Base-by-base conservation (phyloP, 2,329 filamentous ascomycete species). In the Mycocentrospora acerina region DNA sequence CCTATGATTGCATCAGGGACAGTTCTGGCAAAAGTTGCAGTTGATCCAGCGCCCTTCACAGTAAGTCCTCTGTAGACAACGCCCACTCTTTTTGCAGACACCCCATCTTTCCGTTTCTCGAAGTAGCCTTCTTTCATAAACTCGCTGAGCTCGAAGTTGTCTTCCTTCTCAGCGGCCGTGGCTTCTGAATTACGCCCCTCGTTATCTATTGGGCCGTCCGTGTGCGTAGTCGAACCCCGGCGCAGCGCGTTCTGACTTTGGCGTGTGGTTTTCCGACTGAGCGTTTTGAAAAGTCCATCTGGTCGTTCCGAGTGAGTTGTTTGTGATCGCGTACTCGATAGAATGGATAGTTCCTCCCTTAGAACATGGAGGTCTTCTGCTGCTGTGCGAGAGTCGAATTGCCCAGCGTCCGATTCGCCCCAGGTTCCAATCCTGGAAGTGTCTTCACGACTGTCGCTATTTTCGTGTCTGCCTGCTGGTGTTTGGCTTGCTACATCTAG, bases 61-160 rank as follows among this genome's bases (percentile, higher is more conserved):
- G 81, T 88, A 33, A 91, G 72, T 52, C 87, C 77, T 66, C 85
- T 87, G 73, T 84, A 91, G 1, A 89, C 71, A 1, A 91, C 84
- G 2, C 88, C 87, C 9, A 91, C 80, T 55, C 83, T 86, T 70
- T 91, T 93, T 9, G 83, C 78, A 0, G 86, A 85, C 24, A 75
- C 73, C 5, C 81, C 83, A 19, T 82, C 77, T 29, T 79, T 80
- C 10, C 85, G 77, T 60, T 85, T 88, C 66, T 90, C 87, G 42
- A 90, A 83, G 54, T 86, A 83, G 1, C 86, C 86, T 43, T 87
- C 81, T 31, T 80, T 78, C 67, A 90, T 79, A 59, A 90, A 90
- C 10, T 81, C 71, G 24, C 77, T 78, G 2, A 90, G 73, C 44
- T 86, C 78, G 47, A 90, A 89, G 3, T 79, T 81, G 1, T 80